A percentile compares a stretch with the other conserved stretches of the same genome.
Evolutionary conservation across 345 rosid genomes (phyloP).

Genomic region (Adansonia digitata): DNA sequence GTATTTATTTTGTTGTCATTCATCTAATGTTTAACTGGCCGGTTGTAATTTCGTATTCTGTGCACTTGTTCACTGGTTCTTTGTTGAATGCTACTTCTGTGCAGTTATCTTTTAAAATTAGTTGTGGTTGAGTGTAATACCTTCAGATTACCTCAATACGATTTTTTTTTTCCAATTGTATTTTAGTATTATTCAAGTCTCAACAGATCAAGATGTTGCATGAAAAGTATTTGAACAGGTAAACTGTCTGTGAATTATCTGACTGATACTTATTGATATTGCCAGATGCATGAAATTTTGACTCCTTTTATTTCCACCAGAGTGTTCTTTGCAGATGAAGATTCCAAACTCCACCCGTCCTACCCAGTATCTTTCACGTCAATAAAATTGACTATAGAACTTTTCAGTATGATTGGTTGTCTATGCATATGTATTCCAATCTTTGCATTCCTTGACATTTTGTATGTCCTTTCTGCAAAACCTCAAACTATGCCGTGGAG

Average conservation of each 20-base stretch:
- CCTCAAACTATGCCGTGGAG: slow-evolving; percentile 91
- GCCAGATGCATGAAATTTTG: slow-evolving; percentile 10
- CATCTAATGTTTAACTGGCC: neutral
- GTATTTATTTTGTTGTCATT: slow-evolving; percentile 23
- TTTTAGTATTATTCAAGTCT: slow-evolving; percentile 90
- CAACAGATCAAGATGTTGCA: slow-evolving; percentile 91
- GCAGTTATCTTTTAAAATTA: neutral
- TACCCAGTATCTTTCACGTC: slow-evolving; percentile 87
- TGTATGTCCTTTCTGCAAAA: slow-evolving; percentile 95
- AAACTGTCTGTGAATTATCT: slow-evolving; percentile 6
- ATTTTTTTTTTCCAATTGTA: slow-evolving; percentile 12
- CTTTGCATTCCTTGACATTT: slow-evolving; percentile 41
- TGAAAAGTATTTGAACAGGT: slow-evolving; percentile 98
- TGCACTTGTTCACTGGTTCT: neutral
- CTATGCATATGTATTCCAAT: neutral
- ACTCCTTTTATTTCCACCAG: slow-evolving; percentile 36
- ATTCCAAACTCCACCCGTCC: slow-evolving; percentile 87
- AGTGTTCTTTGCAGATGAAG: slow-evolving; percentile 99
- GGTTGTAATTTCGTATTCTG: slow-evolving; percentile 4
- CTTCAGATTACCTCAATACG: slow-evolving; percentile 7
- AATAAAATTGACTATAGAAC: slow-evolving; percentile 1
- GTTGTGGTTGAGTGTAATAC: neutral
- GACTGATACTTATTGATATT: slow-evolving; percentile 1
- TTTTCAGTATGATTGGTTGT: neutral
- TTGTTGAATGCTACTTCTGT: neutral